Base-by-base conservation (phyloP, 2,329 filamentous ascomycete genomes). In the Exophiala alcalophila region DNA sequence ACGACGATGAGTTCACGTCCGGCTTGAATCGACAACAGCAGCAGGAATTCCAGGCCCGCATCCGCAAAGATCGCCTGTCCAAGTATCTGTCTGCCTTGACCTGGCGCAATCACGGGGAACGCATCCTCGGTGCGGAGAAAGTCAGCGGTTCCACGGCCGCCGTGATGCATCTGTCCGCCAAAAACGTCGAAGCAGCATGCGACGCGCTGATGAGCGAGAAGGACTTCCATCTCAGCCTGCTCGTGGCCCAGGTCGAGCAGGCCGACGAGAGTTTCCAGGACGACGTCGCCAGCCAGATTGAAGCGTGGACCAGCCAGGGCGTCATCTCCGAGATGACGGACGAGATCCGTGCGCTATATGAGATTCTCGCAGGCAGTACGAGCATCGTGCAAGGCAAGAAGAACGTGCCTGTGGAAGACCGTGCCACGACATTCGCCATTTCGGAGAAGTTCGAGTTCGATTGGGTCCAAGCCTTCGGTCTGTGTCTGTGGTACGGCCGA, bases 381-480 rank as follows among this genome's bases (percentile, higher is more conserved):
- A 83, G 86, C 51, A 78, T 83, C 19, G 90, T 86, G 46, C 79
- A 89, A 54, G 92, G 91, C 8, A 83, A 84, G 59, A 59, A 62
- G 2, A 83, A 80, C 52, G 81, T 78, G 5, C 78, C 86, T 1
- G 68, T 83, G 6, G 92, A 97, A 63, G 87, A 97, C 65, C 82
- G 85, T 30, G 77, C 84, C 26, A 77, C 82, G 10, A 83, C 83
- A 0, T 95, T 98, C 60, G 76, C 81, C 40, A 86, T 98, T 52
- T 86, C 88, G 1, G 77, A 85, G 57, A 82, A 83, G 32, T 98
- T 96, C 61, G 80, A 80, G 4, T 73, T 98, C 24, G 86, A 94
- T 61, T 98, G 92, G 92, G 83, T 87, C 62, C 90, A 94, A 60
- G 83, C 90, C 0, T 95, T 98, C 63, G 91, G 87, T 8, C 74